These are phyloP conservation scores for Solanum piurae DNA, from an alignment of 257 asterid genomes.

Conservation along the genomic window DNA sequence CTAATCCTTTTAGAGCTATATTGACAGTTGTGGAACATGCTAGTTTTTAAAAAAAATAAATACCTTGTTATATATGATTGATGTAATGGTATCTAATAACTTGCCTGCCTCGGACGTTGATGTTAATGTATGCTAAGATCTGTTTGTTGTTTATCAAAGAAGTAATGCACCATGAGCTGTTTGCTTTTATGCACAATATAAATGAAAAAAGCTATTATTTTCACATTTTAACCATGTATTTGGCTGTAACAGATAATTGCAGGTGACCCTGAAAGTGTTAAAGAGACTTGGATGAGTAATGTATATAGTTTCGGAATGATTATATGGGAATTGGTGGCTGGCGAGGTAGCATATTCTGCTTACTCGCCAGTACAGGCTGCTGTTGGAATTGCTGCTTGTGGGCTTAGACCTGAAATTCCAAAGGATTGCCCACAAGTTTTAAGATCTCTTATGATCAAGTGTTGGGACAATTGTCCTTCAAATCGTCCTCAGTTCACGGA, in stretches of 20 bases:
- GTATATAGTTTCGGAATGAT: constrained; percentile 91
- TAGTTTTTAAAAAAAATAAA: not conserved
- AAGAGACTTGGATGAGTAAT: constrained; percentile 95
- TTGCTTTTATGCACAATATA: not conserved
- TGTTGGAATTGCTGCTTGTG: constrained; percentile 98
- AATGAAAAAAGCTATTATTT: not conserved
- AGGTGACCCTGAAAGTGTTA: constrained; percentile 89
- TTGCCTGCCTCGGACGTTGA: not conserved
- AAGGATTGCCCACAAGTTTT: constrained; percentile 73
- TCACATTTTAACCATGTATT: not conserved
- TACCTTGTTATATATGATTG: not conserved
- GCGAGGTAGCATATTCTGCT: constrained; percentile 90
- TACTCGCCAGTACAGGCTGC: constrained; percentile 99
- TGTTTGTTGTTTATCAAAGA: not conserved
- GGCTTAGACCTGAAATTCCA: constrained; percentile 91
- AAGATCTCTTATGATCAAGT: constrained; percentile 57
- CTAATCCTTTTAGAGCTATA: not conserved
- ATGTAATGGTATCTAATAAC: not conserved
- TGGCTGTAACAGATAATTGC: constrained; percentile 59
- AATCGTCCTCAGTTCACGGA: constrained; percentile 87
- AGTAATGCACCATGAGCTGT: not conserved
- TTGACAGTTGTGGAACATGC: not conserved
- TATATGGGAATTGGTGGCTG: constrained; percentile 81
- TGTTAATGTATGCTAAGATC: not conserved
- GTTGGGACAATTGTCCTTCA: constrained; percentile 86